Evolutionary conservation across 768 basidiomycete genomes (phyloP), one percentile per base, ranked within the genome.

Genomic region (Lactarius evosmus): DNA sequence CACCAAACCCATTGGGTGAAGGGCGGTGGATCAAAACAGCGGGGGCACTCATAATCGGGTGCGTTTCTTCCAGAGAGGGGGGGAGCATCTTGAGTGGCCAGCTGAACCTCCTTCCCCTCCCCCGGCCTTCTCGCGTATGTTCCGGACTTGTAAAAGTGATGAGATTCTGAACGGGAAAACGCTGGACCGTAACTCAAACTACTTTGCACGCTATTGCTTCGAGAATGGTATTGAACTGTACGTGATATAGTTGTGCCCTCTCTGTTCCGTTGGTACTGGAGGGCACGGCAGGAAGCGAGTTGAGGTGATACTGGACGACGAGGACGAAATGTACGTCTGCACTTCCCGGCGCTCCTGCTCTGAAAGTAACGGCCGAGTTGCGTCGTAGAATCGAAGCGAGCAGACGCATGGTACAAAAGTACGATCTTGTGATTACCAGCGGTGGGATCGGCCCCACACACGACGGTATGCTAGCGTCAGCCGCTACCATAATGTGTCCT

Each of bases 91-190:
- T 22, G 1, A 2, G 29, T 11, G 49, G 14, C 55, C 63, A 29
- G 27, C 54, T 57, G 19, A 56, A 56, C 40, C 4, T 14, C 46
- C 9, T 4, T n/a, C n/a, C 25, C 11, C 16, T 40, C 16, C 36
- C 22, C n/a, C 36, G 2, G 27, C 32, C 22, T 29, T 36, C 19
- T 46, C 22, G 44, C n/a, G 9, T 22, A 49, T 22, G 25, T 49
- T 49, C 12, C 11, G 12, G 12, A 14, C 46, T 14, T 30, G 29
- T 12, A 34, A 36, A 4, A 93, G 93, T 9, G 93, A 95, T 74
- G 93, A 96, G 71, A 93, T 96, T 38, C 76, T 98, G 58, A 96
- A 96, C 67, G 95, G 94, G 50, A 93, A 94, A 81, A 93, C 91
- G 0, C 82, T 84, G 54, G 92, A 93, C 74, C 78, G 83, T 16